phyloP scores from a whole-genome alignment of 768 basidiomycete species.

The Multifurca ochricompacta region DNA sequence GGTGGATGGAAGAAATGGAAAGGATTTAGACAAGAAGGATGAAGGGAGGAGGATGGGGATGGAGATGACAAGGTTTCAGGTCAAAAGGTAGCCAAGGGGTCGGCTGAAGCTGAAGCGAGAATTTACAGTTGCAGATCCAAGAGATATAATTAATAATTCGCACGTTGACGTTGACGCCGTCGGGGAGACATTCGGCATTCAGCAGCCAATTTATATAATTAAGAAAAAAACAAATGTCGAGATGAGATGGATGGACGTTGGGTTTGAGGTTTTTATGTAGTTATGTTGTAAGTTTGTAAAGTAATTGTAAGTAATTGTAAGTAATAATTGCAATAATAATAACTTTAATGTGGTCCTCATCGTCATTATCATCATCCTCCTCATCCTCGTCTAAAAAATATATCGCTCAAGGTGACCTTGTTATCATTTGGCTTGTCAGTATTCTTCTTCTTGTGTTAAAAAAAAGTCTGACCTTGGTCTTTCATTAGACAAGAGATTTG shows the following conservation, averaged over 20 bases:
- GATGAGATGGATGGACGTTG: too few species aligned
- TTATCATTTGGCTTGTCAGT: constrained; percentile 77
- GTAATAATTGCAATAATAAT: too few species aligned
- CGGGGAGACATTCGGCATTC: too few species aligned
- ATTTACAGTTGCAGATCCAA: constrained; percentile 1
- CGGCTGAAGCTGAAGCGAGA: not conserved
- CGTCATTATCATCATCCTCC: not conserved
- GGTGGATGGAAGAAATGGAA: not conserved
- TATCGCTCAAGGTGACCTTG: constrained; percentile 67
- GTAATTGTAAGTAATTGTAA: too few species aligned
- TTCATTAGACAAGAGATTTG: constrained; percentile 65
- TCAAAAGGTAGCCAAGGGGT: not conserved
- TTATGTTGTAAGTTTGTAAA: too few species aligned
- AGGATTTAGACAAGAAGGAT: too few species aligned
- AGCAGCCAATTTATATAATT: too few species aligned
- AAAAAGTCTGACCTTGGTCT: not conserved
- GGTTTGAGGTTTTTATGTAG: too few species aligned
- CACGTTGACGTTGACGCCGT: too few species aligned
- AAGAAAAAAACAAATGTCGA: too few species aligned
- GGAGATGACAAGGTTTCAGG: constrained; percentile 2
- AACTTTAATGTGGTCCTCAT: too few species aligned
- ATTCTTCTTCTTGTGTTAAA: not conserved
- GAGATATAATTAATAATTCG: too few species aligned
- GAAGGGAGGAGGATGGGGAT: not conserved
- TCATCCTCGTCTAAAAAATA: constrained; percentile 32